Evolutionary conservation across 164 flowering plant species (phyloP), one percentile per base, ranked within the genome.

Genomic region (Piper betle): DNA sequence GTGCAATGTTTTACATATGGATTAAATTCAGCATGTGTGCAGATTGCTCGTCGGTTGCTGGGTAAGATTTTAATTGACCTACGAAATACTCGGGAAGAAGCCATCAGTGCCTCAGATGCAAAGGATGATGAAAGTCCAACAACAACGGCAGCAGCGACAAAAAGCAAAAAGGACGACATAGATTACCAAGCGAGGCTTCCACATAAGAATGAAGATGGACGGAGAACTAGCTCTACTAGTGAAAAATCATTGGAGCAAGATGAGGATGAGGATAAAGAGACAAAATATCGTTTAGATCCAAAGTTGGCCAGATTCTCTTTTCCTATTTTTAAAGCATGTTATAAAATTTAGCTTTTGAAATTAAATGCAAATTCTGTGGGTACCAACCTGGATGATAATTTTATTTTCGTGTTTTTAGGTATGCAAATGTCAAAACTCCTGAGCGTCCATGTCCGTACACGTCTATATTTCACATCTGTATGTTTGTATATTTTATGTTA

Each of bases 11-110:
- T 2, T 42, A 42, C 6, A 38, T 37, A 12, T 6, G 20, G 11
- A 53, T 17, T 50, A n/a, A 53, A 1, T 7, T 46, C 33, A 25
- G 33, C 33, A 25, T 25, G 33, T 25, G 40, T 40, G 71, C 79
- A 94, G 99, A 85, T 94, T 79, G 95, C 99, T 46, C 95, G 97
- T 19, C 92, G 97, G 41, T 72, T 94, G 79, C 70, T 94, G 93
- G 99, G 99, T 39, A 94, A 94, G 70, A 75, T 94, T 60, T 74
- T 94, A 73, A 94, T 94, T 72, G 99, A 94, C 75, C 73, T 94
- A 68, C 77, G 95, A 72, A 94, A 94, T 70, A 90, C 99, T 42
- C 89, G 92, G 67, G 97, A 91, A 71, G 99, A 94, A 76, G 97
- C 97, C 8, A 77, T 81, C 46, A 79, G 81, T 69, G 97, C 88